phyloP scores from a whole-genome alignment of 352 stramenopile species.

The Pythium guiyangense region DNA sequence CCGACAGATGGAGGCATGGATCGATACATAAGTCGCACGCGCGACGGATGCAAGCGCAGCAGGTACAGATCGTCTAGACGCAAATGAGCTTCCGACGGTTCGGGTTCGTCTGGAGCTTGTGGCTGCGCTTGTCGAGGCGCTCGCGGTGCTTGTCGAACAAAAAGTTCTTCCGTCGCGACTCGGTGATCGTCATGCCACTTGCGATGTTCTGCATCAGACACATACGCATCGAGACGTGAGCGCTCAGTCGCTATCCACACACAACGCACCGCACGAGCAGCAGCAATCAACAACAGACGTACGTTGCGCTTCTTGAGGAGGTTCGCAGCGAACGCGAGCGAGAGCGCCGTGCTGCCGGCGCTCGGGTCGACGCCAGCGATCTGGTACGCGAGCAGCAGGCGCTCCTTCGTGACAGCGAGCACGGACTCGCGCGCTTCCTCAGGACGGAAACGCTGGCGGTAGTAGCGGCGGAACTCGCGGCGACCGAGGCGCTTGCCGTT shows the following conservation, averaged over 20 bases:
- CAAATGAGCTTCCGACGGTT: slow-evolving; percentile 74
- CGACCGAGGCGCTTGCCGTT: slow-evolving; percentile 84
- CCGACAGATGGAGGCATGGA: too few species aligned
- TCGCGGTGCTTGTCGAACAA: slow-evolving; percentile 78
- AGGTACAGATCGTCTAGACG: slow-evolving; percentile 40
- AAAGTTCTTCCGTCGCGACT: slow-evolving; percentile 64
- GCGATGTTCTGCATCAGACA: slow-evolving; percentile 55
- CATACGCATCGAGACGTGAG: not conserved
- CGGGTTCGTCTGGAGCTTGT: slow-evolving; percentile 84
- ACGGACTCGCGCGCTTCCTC: slow-evolving; percentile 75
- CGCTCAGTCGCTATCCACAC: not conserved
- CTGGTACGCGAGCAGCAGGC: slow-evolving; percentile 72
- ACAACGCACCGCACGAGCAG: not conserved
- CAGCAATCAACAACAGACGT: slow-evolving; percentile 14
- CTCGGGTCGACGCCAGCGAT: slow-evolving; percentile 57
- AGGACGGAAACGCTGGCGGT: slow-evolving; percentile 84
- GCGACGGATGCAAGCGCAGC: too few species aligned
- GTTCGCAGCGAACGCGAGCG: slow-evolving; percentile 74
- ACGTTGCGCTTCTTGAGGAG: slow-evolving; percentile 78
- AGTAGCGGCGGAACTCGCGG: slow-evolving; percentile 87
- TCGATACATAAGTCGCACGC: too few species aligned
- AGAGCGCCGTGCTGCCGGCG: slow-evolving; percentile 59
- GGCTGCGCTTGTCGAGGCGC: slow-evolving; percentile 72
- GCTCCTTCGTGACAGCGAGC: slow-evolving; percentile 73
- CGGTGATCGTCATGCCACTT: slow-evolving; percentile 65